Conservation (phyloP, 805 yeast species). For the Zygosaccharomyces pseudorouxii region DNA sequence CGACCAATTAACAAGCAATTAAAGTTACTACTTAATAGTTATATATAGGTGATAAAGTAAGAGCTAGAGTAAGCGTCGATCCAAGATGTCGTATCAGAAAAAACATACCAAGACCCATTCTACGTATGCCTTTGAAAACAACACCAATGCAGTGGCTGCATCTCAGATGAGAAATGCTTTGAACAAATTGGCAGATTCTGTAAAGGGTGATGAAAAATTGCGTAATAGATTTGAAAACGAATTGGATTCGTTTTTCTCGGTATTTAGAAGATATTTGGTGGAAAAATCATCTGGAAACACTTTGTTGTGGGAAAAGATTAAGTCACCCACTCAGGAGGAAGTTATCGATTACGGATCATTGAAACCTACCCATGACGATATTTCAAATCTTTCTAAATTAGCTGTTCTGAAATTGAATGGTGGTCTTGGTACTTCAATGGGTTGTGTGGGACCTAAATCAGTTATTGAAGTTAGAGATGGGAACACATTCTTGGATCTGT, state of each 20-base stretch:
- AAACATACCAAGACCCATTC: conserved; percentile 41
- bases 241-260: conserved; percentile 90
- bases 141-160: conserved; percentile 92
- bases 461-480: conserved; percentile 99
- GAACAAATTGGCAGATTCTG: conserved; percentile 84
- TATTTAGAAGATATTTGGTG: conserved; percentile 85
- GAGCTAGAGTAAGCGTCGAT: neutral
- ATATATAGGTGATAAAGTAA: neutral
- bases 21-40: neutral
- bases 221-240: conserved; percentile 72
- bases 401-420: conserved; percentile 97
- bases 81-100: conserved; percentile 27
- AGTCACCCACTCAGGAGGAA: conserved; percentile 84
- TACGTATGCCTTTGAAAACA: conserved; percentile 80
- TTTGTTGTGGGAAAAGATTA: conserved; percentile 92
- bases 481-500: conserved; percentile 89
- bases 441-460: conserved; percentile 98
- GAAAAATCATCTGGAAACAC: conserved; percentile 84
- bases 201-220: conserved; percentile 43
- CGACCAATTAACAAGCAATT: neutral
- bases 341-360: conserved; percentile 65
- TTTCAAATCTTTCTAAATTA: conserved; percentile 59
- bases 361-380: conserved; percentile 34
- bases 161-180: conserved; percentile 96
- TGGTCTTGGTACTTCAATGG: conserved; percentile 99